These are phyloP conservation scores for Monosporozyma servazzii DNA, from an alignment of 805 yeast genomes.

Conservation along the genomic window DNA sequence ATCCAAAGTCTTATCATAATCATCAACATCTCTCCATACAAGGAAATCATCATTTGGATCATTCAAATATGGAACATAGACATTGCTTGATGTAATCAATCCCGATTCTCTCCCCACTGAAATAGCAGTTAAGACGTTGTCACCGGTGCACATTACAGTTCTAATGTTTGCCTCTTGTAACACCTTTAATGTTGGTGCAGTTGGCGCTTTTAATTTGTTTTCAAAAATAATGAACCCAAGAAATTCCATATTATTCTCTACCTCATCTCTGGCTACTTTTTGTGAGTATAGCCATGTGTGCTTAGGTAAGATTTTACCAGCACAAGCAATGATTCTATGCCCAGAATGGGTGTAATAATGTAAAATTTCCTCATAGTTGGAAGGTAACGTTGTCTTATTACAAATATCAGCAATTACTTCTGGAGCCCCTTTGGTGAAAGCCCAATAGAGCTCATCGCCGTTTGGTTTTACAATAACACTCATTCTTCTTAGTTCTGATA, in stretches of 20 bases:
- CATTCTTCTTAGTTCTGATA: constrained; percentile 82
- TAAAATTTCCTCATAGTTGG: constrained; percentile 60
- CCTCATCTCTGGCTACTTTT: constrained; percentile 47
- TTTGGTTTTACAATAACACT: constrained; percentile 58
- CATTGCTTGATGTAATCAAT: constrained; percentile 41
- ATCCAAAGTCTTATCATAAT: constrained; percentile 51
- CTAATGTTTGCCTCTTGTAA: constrained; percentile 64
- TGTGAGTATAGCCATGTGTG: constrained; percentile 43
- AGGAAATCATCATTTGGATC: constrained; percentile 30
- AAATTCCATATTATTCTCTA: constrained; percentile 63
- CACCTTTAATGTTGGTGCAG: constrained; percentile 49
- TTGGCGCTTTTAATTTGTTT: constrained; percentile 70
- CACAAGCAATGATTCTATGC: constrained; percentile 91
- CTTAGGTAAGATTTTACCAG: constrained; percentile 45
- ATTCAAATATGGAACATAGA: constrained; percentile 56
- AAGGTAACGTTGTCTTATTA: constrained; percentile 59
- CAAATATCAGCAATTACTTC: constrained; percentile 83
- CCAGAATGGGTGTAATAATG: constrained; percentile 89
- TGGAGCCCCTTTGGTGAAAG: constrained; percentile 93
- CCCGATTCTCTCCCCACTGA: constrained; percentile 86
- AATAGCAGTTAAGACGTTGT: constrained; percentile 86
- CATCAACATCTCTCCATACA: constrained; percentile 62
- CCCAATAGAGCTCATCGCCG: constrained; percentile 34
- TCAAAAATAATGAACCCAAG: constrained; percentile 89
- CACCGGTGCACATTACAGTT: constrained; percentile 96